Base-by-base conservation (phyloP, 306 rosid genomes). In the Aeschynomene evenia region DNA sequence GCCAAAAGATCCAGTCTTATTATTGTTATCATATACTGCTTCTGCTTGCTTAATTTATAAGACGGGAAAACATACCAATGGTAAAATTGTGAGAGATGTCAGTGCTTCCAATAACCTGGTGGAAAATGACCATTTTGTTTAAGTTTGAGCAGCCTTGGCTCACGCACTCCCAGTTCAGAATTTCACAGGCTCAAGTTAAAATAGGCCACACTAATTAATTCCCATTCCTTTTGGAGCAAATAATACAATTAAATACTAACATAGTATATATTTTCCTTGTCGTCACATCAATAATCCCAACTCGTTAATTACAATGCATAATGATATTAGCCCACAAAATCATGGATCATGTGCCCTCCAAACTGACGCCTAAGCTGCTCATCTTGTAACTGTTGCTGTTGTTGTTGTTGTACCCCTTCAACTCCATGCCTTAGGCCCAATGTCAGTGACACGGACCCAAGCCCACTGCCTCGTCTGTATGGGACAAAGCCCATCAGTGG, bases 401-500 rank as follows among this genome's bases (percentile, higher is more conserved):
- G 82, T 55, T 86, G 87, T 6, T 66, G 80, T 16, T 83, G 89
- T 2, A 50, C 80, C 31, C 66, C 84, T 78, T 88, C 95, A 16
- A 82, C 85, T 2, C 91, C 88, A 69, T 87, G 96, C 67, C 91
- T 83, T 4, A 89, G 91, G 15, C 89, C 94, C 79, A 91, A 69
- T 6, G 94, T 93, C 55, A 94, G 73, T 26, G 99, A 87, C 68
- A 87, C 94, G 1, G 94, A 80, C 23, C 96, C 96, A 20, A 76
- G 80, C 22, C 88, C 84, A 26, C 86, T 85, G 21, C 74, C 81
- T 22, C 75, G 74, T 24, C 80, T 71, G 62, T 81, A 91, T 2
- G 97, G 97, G 33, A 84, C 52, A 69, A 88, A 94, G 48, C 96
- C 92, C 80, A 84, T 84, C 68, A 87, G 10, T 23, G 89, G 5